Evolutionary conservation across 441 rosid genomes (phyloP), one percentile per base, ranked within the genome.

Genomic region (Cnidoscolus chayamansa): DNA sequence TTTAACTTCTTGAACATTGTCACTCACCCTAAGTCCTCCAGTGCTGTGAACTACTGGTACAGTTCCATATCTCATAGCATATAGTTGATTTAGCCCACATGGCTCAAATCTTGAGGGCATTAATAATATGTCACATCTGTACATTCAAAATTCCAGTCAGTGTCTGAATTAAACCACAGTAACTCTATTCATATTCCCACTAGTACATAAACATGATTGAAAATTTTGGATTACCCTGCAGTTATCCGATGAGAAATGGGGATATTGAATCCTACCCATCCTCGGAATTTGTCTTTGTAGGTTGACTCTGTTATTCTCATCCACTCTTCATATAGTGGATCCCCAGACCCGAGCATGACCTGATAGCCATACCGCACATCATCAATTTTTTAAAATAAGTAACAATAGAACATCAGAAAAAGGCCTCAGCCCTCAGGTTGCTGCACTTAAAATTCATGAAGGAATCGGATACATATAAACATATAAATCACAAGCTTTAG

Each of bases 71-170:
- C 90, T 86, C 99, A 95, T 92, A 35, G 99, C 99, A 35, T 89
- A 92, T 81, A 95, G 76, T 64, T 95, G 99, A 84, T 92, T 95
- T 75, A 95, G 85, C 32, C 98, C 99, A 32, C 99, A 95, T 0
- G 98, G 99, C 79, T 95, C 99, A 35, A 92, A 95, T 83, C 98
- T 88, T 72, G 99, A 94, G 19, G 99, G 98, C 99, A 94, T 94
- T 77, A 94, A 78, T 69, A 94, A 81, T 79, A 94, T 90, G 86
- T 94, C 97, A 74, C 96, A 90, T 20, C 99, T 94, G 93, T 80
- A 77, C 74, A 74, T 80, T 72, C 72, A 81, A 47, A 68, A 76
- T 20, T 59, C 64, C 54, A 45, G 56, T 76, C 16, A 67, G 81
- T 65, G 9, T 12, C 15, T 47, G 58, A 61, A 31, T 47, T 25